Base-by-base conservation (phyloP, 306 rosid species). In the Cucumis cinereus region DNA sequence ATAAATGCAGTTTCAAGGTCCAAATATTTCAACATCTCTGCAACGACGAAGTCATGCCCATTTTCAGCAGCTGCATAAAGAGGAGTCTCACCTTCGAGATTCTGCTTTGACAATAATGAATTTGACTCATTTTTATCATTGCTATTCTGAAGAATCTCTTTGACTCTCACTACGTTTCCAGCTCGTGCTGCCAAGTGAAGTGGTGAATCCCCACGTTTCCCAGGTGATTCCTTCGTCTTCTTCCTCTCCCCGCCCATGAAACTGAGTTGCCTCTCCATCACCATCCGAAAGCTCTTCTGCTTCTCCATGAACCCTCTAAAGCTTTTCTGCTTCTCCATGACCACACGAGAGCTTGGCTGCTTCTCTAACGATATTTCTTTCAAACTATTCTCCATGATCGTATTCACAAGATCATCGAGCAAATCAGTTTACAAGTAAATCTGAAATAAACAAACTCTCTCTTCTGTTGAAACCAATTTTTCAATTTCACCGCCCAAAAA, bases 61-160 rank as follows among this genome's bases (percentile, higher is more conserved):
- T 84, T 85, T 79, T 93, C 98, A 2, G 98, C 88, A 3, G 98
- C 97, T 14, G 69, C 91, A 76, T 93, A 93, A 73, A 93, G 96
- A 52, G 98, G 88, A 59, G 98, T 93, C 84, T 93, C 98, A 73
- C 91, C 97, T 79, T 93, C 98, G 19, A 78, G 89, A 77, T 93
- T 93, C 82, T 84, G 88, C 75, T 87, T 93, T 7, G 89, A 84
- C 86, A 91, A 81, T 76, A 88, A 83, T 70, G 79, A 81, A 69
- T 86, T 85, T 16, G 87, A 50, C 28, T 87, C 94, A 14, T 76
- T 41, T 20, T 7, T 24, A 60, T n/a, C 61, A 57, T 79, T 80
- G 71, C 78, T 83, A 49, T 79, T 80, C 81, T 81, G 89, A 83
- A 93, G 85, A 52, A 91, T 82, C 77, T 91, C 98, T 81, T 53